phyloP scores from a whole-genome alignment of 192 early-diverging fungal genomes.

The Coemansia umbellata region DNA sequence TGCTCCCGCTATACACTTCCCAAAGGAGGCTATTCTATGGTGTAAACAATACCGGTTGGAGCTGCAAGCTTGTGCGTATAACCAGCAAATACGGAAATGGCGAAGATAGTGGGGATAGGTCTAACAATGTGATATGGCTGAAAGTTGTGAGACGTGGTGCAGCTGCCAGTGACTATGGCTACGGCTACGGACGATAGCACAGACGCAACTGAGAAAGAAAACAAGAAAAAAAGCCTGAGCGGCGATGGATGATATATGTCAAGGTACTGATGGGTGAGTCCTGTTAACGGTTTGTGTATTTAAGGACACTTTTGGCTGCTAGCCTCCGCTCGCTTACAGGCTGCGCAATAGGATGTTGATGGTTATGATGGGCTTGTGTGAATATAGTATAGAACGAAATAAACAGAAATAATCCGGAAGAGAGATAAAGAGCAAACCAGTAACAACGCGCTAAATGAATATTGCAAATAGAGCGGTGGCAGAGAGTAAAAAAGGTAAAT shows the following conservation, averaged over 20 bases:
- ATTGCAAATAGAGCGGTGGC: too few relatives aligned
- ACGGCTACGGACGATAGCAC: not conserved
- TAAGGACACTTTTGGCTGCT: too few relatives aligned
- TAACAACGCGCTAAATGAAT: not conserved
- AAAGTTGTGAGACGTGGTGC: not conserved
- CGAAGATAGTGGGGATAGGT: not conserved
- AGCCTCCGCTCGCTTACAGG: too few relatives aligned
- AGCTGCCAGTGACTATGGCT: too few relatives aligned
- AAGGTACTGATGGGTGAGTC: too few relatives aligned
- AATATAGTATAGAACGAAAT: not conserved
- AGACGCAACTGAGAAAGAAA: not conserved
- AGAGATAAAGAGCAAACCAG: not conserved
- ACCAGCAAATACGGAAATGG: not conserved
- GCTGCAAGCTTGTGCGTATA: constrained; percentile 1
- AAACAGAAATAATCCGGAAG: not conserved
- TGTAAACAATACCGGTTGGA: not conserved
- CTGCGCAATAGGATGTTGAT: too few relatives aligned
- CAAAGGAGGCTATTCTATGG: too few relatives aligned
- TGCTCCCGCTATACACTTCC: too few relatives aligned
- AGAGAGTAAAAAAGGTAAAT: constrained; percentile 1
- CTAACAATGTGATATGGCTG: not conserved
- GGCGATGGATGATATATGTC: not conserved
- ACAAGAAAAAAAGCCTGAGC: not conserved
- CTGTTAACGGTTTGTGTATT: too few relatives aligned
- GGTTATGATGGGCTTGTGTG: too few relatives aligned